Evolutionary conservation across 2,329 filamentous ascomycete genomes (phyloP).

Genomic region (Sarocladium kiliense): DNA sequence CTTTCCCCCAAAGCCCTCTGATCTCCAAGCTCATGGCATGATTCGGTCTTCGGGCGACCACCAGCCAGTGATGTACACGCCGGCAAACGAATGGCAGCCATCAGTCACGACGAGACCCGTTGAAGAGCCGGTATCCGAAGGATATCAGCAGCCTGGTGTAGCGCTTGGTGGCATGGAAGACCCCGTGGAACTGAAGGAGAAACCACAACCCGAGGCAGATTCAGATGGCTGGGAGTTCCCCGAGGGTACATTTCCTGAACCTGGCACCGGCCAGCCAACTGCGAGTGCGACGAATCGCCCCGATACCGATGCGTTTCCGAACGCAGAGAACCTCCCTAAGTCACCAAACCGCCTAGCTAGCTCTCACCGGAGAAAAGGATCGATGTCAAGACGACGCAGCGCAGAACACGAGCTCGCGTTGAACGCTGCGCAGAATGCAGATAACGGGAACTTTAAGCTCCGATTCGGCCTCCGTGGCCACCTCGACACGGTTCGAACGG

Average conservation of each 20-base stretch:
- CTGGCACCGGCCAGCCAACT: constrained; percentile 35
- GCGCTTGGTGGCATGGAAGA: constrained; percentile 32
- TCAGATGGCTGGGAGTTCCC: constrained; percentile 91
- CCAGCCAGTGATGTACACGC: constrained; percentile 34
- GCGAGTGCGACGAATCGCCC: constrained; percentile 58
- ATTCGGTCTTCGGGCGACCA: constrained; percentile 48
- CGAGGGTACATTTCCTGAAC: constrained; percentile 63
- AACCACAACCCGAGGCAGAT: constrained; percentile 40
- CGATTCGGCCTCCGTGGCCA: constrained; percentile 89
- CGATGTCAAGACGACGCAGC: constrained; percentile 64
- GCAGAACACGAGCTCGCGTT: constrained; percentile 60
- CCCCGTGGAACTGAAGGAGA: constrained; percentile 40
- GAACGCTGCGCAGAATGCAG: constrained; percentile 51
- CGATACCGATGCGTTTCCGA: constrained; percentile 84
- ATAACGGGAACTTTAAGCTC: constrained; percentile 81
- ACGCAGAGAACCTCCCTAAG: constrained; percentile 72
- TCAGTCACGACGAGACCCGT: constrained; percentile 28
- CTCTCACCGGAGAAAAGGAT: constrained; percentile 75
- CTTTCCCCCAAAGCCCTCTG: constrained; percentile 27
- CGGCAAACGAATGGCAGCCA: constrained; percentile 28
- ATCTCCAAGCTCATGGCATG: constrained; percentile 44
- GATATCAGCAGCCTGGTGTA: constrained; percentile 28
- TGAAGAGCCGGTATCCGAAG: constrained; percentile 26
- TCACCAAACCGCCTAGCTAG: constrained; percentile 67
- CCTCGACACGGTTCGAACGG: constrained; percentile 85